Base-by-base conservation (phyloP, 805 yeast species). In the Barnettozyma vustinii region DNA sequence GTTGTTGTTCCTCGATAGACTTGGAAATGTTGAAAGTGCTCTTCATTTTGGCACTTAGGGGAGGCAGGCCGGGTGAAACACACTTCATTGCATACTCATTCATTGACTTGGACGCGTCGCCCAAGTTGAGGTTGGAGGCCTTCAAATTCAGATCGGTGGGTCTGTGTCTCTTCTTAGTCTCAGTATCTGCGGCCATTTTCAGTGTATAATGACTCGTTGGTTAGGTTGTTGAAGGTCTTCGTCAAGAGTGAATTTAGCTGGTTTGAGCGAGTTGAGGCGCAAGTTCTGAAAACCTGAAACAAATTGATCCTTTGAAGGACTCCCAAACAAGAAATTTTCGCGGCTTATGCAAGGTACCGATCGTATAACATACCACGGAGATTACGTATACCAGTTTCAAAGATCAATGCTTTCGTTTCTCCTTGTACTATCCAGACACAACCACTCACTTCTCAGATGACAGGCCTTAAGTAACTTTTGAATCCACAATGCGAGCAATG, bases 41-140 rank as follows among this genome's bases (percentile, higher is more conserved):
- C 42, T 59, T 54, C 64, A 62, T 61, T 45, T 58, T 56, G 2
- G 62, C 58, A 40, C 59, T 56, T 4, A 62, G 46, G 0, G 65
- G 60, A 6, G 65, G 63, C 18, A 60, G 48, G 0, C 64, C 64
- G 7, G 66, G 66, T 19, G 64, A 60, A n/a, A 57, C 55, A 45
- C 63, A 60, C 42, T 59, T 52, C 47, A 61, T 37, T 10, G 64
- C 66, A 21, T 42, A 53, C n/a, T 58, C 56, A 9, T 40, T 50
- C 63, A 61, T 57, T 20, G 52, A 54, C 30, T 35, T 41, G 13
- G 46, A 40, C 9, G 48, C 48, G 2, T 35, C 39, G 2, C 44
- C 40, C 15, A 9, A 33, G 18, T 37, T 35, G 2, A 50, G 27
- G 40, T 56, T 56, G 13, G 66, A 55, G 18, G 40, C 20, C 25